A percentile compares a stretch with the other conserved stretches of the same genome.
phyloP scores from a whole-genome alignment of 257 asterid genomes.

The Ophiorrhiza pumila region DNA sequence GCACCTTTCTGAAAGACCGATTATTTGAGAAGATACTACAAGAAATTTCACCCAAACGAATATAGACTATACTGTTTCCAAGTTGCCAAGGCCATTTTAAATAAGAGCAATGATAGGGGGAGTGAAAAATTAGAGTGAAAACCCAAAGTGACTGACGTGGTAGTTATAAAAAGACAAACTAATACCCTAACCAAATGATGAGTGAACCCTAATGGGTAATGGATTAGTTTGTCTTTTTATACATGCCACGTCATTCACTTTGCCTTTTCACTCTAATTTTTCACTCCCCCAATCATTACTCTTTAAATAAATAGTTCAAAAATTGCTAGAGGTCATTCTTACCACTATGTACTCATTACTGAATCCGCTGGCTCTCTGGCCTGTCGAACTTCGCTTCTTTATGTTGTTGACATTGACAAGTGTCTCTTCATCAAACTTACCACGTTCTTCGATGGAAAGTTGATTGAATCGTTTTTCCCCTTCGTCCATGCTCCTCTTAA shows the following conservation, averaged over 20 bases:
- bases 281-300: no score
- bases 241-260: no score
- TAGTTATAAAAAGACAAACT: no score
- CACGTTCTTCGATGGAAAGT: constrained; percentile 92
- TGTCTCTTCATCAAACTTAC: constrained; percentile 97
- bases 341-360: constrained; percentile 97
- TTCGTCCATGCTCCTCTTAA: constrained; percentile 64
- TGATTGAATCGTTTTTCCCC: constrained; percentile 81
- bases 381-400: constrained; percentile 57
- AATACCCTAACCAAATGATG: no score
- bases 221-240: no score
- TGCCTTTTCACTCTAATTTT: no score
- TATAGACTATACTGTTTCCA: not conserved
- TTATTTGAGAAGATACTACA: not conserved
- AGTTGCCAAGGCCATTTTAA: not conserved
- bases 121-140: no score
- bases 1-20: not conserved
- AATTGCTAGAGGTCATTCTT: constrained; percentile 21
- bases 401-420: constrained; percentile 85
- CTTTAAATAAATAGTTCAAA: not conserved
- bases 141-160: no score
- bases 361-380: constrained; percentile 57
- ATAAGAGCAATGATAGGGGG: no score
- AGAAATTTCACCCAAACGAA: not conserved
- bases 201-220: no score